Evolutionary conservation across 768 basidiomycete species (phyloP), one percentile per base, ranked within the genome.

Genomic region (Psilocybe cyanescens): DNA sequence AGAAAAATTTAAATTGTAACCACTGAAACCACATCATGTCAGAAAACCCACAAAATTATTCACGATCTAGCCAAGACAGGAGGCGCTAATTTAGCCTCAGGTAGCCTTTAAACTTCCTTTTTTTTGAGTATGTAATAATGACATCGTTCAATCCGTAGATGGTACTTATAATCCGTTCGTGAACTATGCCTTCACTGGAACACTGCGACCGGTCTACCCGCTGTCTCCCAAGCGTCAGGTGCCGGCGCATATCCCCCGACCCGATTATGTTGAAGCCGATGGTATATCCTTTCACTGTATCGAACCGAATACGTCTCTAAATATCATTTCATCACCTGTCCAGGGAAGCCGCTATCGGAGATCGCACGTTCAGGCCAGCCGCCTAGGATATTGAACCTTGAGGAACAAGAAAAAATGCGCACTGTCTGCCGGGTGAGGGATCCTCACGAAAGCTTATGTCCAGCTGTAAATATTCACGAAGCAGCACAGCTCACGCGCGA

Each of bases 351-450:
- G 59, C 77, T 74, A 53, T 79, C 83, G 17, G 91, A 94, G 76
- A 74, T 79, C 70, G 81, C 81, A 67, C 75, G 76, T 46, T 70
- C 81, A 47, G 87, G 91, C 49, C 81, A 86, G 68, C 81, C 87
- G 19, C 88, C 89, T 2, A 84, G 82, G 28, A 80, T 93, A 58
- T 79, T 95, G 57, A 85, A 74, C 58, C 69, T 75, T 11, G 88
- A 91, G 67, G 94, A 97, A 74, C 91, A 94, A 58, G 89, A 91
- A 63, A 95, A 89, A 70, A 97, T 99, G 94, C 84, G 92, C 62
- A 86, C 78, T 3, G 94, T 86, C 9, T 97, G 94, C 76, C 82
- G 82, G 73, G 97, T 97, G 70, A 67, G 92, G 17, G 31, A 44
- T 44, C 41, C n/a, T 44, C 30, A n/a, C 16, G 16, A 51, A 37